Evolutionary conservation across 495 filamentous ascomycete species (phyloP).

Genomic region (Xylaria curta): DNA sequence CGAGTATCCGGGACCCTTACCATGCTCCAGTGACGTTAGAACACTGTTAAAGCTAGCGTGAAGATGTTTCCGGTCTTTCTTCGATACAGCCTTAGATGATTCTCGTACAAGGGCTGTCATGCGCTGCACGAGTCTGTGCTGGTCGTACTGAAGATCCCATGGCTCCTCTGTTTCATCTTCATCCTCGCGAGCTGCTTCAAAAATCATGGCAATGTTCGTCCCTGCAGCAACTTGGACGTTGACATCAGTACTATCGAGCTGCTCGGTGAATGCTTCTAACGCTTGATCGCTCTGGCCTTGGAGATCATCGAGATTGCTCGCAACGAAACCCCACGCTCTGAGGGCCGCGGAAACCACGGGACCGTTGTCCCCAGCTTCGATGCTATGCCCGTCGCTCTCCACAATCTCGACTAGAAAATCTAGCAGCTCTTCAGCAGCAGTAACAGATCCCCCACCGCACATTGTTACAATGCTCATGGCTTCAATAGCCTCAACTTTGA

Average conservation of each 20-base stretch:
- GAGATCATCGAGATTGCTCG: constrained; percentile 82
- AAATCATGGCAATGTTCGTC: constrained; percentile 87
- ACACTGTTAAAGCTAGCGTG: constrained; percentile 84
- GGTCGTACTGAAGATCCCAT: constrained; percentile 51
- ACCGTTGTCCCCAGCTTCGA: constrained; percentile 76
- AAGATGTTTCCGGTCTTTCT: constrained; percentile 77
- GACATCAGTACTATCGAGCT: constrained; percentile 78
- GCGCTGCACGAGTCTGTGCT: constrained; percentile 65
- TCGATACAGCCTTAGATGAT: constrained; percentile 74
- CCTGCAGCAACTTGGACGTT: constrained; percentile 85
- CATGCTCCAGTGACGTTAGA: constrained; percentile 79
- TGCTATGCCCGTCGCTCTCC: constrained; percentile 78
- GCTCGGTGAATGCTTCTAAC: constrained; percentile 88
- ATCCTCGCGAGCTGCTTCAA: constrained; percentile 76
- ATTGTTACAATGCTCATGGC: constrained; percentile 74
- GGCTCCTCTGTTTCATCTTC: constrained; percentile 67
- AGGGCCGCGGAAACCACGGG: constrained; percentile 83
- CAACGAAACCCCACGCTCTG: constrained; percentile 87
- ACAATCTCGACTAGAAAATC: constrained; percentile 85
- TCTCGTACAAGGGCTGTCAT: constrained; percentile 60
- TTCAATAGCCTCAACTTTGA: constrained; percentile 79
- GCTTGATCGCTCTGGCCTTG: constrained; percentile 73
- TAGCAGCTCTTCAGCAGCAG: constrained; percentile 77
- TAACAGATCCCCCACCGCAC: constrained; percentile 77
- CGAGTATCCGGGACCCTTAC: constrained; percentile 55